Evolutionary conservation across 1,284 basidiomycete genomes (phyloP).

Genomic region (Anthracocystis panici-leucophaei): DNA sequence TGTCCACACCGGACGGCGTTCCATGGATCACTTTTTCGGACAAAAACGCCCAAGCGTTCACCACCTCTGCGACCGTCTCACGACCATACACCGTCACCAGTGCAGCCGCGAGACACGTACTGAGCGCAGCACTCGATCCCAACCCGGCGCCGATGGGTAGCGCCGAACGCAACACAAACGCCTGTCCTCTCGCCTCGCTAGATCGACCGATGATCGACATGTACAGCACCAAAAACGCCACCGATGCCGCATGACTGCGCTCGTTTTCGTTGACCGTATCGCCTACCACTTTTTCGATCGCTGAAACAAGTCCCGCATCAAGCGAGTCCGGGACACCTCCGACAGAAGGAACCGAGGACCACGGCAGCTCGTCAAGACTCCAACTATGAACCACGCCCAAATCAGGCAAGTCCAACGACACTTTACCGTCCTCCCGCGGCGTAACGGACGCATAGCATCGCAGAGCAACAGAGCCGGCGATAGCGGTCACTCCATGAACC

Average conservation of each 20-base stretch:
- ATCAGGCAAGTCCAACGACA: slow-evolving; percentile 85
- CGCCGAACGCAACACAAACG: slow-evolving; percentile 87
- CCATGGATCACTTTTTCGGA: slow-evolving; percentile 97
- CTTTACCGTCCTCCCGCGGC: slow-evolving; percentile 79
- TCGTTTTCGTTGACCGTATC: slow-evolving; percentile 57
- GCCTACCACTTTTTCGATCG: slow-evolving; percentile 58
- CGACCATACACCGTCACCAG: slow-evolving; percentile 74
- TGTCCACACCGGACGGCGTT: slow-evolving; percentile 97
- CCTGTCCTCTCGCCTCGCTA: slow-evolving; percentile 76
- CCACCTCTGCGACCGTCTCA: slow-evolving; percentile 74
- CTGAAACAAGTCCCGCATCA: slow-evolving; percentile 39
- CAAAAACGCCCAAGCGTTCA: slow-evolving; percentile 94
- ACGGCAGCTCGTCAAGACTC: slow-evolving; percentile 83
- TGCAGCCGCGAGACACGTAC: slow-evolving; percentile 84
- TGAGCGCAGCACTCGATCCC: slow-evolving; percentile 96
- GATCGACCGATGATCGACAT: slow-evolving; percentile 78
- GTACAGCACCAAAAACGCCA: slow-evolving; percentile 94
- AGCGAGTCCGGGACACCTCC: slow-evolving; percentile 75
- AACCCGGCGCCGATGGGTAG: slow-evolving; percentile 98
- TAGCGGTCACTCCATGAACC: slow-evolving; percentile 94
- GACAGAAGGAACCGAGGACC: slow-evolving; percentile 75
- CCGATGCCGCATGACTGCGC: slow-evolving; percentile 75
- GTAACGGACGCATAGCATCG: slow-evolving; percentile 90
- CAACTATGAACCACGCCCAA: slow-evolving; percentile 85
- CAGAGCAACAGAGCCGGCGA: slow-evolving; percentile 93